These are phyloP conservation scores for Cocos nucifera DNA, from an alignment of 176 grass and related monocot species.

Conservation along the genomic window DNA sequence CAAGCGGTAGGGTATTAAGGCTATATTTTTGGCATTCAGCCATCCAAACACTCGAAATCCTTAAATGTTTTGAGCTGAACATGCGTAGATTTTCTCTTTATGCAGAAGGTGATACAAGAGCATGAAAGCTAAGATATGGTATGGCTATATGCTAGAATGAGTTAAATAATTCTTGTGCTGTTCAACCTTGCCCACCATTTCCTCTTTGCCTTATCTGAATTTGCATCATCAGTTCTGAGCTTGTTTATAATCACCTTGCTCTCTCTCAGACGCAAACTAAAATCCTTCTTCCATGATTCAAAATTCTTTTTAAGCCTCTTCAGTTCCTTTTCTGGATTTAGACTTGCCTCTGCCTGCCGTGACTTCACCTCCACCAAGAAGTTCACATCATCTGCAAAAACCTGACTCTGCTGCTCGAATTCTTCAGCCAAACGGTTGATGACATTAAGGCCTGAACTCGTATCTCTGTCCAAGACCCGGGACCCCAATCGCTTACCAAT, in stretches of 20 bases:
- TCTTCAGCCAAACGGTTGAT: conserved; percentile 52
- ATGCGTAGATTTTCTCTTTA: too few relatives aligned
- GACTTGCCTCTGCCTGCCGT: conserved; percentile 51
- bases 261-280: conserved; percentile 51
- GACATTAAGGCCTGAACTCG: conserved; percentile 49
- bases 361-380: conserved; percentile 95
- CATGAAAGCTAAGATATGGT: too few relatives aligned
- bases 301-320: conserved; percentile 71
- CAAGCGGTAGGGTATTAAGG: too few relatives aligned
- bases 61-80: too few relatives aligned
- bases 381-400: conserved; percentile 71
- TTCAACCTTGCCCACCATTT: conserved; percentile 90
- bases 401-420: conserved; percentile 69
- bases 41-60: too few relatives aligned
- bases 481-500: conserved; percentile 42
- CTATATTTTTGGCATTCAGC: too few relatives aligned
- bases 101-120: too few relatives aligned
- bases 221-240: conserved; percentile 40
- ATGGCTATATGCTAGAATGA: too few relatives aligned
- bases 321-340: conserved; percentile 85
- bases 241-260: conserved; percentile 83
- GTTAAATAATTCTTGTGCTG: conserved; percentile 60
- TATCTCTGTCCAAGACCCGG: conserved; percentile 31
- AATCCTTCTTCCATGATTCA: conserved; percentile 87
- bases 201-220: conserved; percentile 49